phyloP scores from a whole-genome alignment of 805 yeast species.

The Ogataea paradorogensis region DNA sequence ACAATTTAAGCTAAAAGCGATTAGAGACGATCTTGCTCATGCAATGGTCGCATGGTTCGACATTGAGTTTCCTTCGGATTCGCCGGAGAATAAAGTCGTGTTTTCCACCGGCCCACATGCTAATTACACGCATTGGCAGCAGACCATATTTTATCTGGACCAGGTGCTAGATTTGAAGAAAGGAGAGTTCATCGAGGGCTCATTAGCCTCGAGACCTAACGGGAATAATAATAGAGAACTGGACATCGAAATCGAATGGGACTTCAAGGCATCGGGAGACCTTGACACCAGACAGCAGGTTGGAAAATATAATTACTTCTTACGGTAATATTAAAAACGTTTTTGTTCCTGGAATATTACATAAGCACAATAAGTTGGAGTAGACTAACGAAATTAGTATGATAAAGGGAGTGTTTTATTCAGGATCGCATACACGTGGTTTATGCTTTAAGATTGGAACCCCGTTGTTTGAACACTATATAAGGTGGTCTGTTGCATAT shows the following conservation, averaged over 20 bases:
- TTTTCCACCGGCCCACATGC: conserved; percentile 96
- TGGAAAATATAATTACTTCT: conserved; percentile 64
- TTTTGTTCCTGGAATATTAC: no score
- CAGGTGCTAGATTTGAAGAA: conserved; percentile 72
- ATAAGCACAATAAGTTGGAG: not conserved
- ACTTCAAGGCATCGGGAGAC: conserved; percentile 39
- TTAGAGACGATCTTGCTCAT: conserved; percentile 77
- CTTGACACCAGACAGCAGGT: conserved; percentile 45
- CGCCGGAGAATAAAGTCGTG: conserved; percentile 52
- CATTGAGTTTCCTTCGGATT: conserved; percentile 73
- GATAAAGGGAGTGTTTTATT: no score
- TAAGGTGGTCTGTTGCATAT: not conserved
- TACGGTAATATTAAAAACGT: conserved; percentile 47
- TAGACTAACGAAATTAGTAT: no score
- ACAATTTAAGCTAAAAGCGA: conserved; percentile 68
- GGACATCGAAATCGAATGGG: conserved; percentile 73
- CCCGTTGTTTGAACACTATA: not conserved
- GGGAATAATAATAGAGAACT: conserved; percentile 79
- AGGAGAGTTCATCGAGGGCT: conserved; percentile 76
- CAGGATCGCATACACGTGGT: not conserved
- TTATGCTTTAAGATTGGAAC: not conserved
- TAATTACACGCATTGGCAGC: conserved; percentile 98
- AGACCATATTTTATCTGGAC: conserved; percentile 86
- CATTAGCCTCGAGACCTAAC: conserved; percentile 75
- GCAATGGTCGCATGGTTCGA: conserved; percentile 96